Evolutionary conservation across 2,329 filamentous ascomycete species (phyloP).

Genomic region (Chrysoporthe puriensis): DNA sequence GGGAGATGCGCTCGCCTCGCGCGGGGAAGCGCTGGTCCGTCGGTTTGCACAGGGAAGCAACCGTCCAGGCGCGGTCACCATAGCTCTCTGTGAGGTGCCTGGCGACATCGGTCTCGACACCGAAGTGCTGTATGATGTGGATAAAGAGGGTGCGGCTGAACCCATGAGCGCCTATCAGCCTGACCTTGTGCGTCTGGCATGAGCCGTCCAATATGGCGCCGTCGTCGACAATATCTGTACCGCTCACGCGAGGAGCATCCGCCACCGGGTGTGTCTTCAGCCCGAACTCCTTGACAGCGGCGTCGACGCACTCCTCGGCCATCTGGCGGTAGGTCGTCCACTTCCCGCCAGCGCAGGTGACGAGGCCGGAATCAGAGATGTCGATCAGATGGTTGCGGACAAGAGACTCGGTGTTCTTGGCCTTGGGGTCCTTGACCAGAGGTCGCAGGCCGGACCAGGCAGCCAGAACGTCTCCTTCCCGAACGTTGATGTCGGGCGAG

Average conservation of each 20-base stretch:
- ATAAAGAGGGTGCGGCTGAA: conserved; percentile 91
- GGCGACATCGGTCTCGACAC: conserved; percentile 88
- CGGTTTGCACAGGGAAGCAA: conserved; percentile 77
- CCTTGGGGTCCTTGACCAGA: conserved; percentile 79
- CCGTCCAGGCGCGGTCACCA: conserved; percentile 90
- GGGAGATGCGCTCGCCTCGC: conserved; percentile 76
- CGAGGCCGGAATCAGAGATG: conserved; percentile 72
- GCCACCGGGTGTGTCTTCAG: conserved; percentile 57
- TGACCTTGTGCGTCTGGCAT: conserved; percentile 75
- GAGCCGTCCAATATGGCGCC: conserved; percentile 70
- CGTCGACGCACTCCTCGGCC: conserved; percentile 83
- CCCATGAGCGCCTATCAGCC: conserved; percentile 77
- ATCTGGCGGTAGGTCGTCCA: conserved; percentile 91
- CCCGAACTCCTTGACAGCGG: conserved; percentile 69
- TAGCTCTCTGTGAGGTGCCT: conserved; percentile 87
- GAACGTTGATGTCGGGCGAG: conserved; percentile 74
- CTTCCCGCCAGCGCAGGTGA: conserved; percentile 83
- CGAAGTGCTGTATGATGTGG: conserved; percentile 91
- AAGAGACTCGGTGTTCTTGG: conserved; percentile 79
- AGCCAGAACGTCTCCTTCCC: conserved; percentile 75
- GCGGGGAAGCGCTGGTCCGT: conserved; percentile 82
- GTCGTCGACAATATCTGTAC: conserved; percentile 70
- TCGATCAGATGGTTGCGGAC: conserved; percentile 82
- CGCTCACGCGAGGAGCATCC: conserved; percentile 67
- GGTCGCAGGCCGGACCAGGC: conserved; percentile 81